Base-by-base conservation (phyloP, 352 stramenopile genomes). In the Albugo laibachii region DNA sequence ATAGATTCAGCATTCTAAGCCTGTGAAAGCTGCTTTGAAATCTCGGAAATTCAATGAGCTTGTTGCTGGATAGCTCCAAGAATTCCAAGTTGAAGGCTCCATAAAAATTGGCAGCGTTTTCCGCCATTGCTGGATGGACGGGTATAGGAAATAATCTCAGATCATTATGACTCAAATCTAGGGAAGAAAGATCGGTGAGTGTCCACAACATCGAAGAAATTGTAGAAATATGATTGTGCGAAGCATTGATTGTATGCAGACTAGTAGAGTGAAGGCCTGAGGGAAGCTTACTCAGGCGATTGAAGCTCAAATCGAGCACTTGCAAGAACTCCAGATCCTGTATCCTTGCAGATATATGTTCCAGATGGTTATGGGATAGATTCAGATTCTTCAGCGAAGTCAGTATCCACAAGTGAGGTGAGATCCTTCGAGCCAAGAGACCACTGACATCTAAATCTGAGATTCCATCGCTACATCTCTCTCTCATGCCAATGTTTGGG, bases 151-250 rank as follows among this genome's bases (percentile, higher is more conserved):
- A 31, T 31, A 31, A 10, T 19, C 55, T 49, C 1, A 85, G 54
- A 12, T 27, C 36, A 39, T 83, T 85, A 46, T 67, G 54, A 27
- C 64, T 73, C 31, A 85, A 58, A 37, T 80, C 59, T 1, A 85
- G 45, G 15, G 68, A 20, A 0, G 50, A 50, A 40, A 85, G 57
- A 11, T 52, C 50, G 1, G 58, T 55, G 11, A 85, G 57, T 36
- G 83, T 85, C 73, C 73, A 85, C 2, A 85, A 48, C 20, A 64
- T 65, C 0, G 67, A 66, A 1, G 73, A 85, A 44, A 85, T 80
- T 13, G 62, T 37, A 11, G 61, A 45, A 27, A 85, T 80, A 11
- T 54, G 41, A 44, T 85, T 85, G 56, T 73, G 56, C 4, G 66
- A 69, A 11, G 64, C 73, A 37, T 69, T 52, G 27, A 82, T 58